Evolutionary conservation across 2,329 filamentous ascomycete genomes (phyloP).

Genomic region (Chaetomium olivaceum): DNA sequence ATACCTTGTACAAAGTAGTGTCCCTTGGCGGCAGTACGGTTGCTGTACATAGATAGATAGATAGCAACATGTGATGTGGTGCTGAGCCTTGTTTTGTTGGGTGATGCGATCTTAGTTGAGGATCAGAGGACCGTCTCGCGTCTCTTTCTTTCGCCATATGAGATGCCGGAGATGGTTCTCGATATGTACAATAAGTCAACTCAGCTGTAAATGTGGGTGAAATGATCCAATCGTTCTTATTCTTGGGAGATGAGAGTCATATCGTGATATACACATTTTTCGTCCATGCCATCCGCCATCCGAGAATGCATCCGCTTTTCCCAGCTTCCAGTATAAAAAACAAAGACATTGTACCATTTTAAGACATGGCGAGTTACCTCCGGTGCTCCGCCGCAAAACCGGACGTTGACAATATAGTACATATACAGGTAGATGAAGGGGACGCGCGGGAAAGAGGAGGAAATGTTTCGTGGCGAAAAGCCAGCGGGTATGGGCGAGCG

Average conservation of each 20-base stretch:
- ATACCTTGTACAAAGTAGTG: neutral
- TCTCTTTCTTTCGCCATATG: too few relatives aligned
- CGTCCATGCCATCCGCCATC: neutral
- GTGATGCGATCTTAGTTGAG: neutral
- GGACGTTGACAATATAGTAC: conserved; percentile 12
- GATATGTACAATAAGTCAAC: neutral
- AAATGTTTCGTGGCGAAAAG: neutral
- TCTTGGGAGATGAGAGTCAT: conserved; percentile 14
- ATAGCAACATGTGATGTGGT: neutral
- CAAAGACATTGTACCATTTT: neutral
- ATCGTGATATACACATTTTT: conserved; percentile 13
- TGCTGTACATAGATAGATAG: conserved; percentile 5
- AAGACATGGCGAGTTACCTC: conserved; percentile 6
- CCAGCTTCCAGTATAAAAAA: neutral
- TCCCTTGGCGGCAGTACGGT: neutral
- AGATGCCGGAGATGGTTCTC: too few relatives aligned
- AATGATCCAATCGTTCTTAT: neutral
- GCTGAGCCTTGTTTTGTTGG: neutral
- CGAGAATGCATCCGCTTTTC: neutral
- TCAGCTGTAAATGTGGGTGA: neutral
- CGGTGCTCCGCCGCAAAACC: neutral
- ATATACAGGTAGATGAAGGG: neutral
- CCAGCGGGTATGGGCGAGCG: neutral
- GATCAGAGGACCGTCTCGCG: neutral
- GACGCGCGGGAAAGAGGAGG: neutral